Base-by-base conservation (phyloP, 371 early-diverging fungal species). In the Saksenaea oblongispora region DNA sequence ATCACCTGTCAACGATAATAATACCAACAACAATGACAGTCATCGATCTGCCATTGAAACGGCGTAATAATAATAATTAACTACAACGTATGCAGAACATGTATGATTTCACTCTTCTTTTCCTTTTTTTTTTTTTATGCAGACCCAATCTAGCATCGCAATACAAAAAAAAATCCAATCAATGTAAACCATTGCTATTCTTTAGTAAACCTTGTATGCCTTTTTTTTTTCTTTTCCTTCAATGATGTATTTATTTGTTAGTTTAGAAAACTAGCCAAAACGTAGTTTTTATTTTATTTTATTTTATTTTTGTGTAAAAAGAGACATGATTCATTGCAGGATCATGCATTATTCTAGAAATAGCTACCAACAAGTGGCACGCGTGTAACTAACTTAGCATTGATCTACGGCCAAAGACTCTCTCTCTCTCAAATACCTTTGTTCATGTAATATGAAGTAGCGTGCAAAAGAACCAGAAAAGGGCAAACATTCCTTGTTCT, bases 41-140 rank as follows among this genome's bases (percentile, higher is more conserved):
- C 63, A 26, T 34, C 63, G 42, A 51, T 56, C 63, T 35, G 58
- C 63, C 36, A 63, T 63, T 22, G 57, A 63, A 34, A 63, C 63
- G 4, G 63, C 63, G 15, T 63, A 59, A 64, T 39, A 51, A 64
- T 39, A 51, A n/a, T 31, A 5, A 35, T 26, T 47, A 47, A 47
- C 51, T 31, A 31, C 31, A 24, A 0, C 51, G 22, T 47, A 47
- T 47, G 51, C 51, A 18, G 51, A 47, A 17, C 22, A 47, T 47
- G 24, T 47, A 22, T 22, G 31, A 31, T 31, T 31, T 31, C 31
- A 47, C 39, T 11, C 11, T n/a, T 39, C 11, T 11, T 39, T 11
- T 39, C 11, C 3, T 39, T 39, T 47, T 22, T 26, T 17, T 47
- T 47, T 47, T 47, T 47, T 22, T 47, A 41, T 41, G 42, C 42